phyloP scores from a whole-genome alignment of 176 grass and related monocot species.

The Cymbopogon citratus region DNA sequence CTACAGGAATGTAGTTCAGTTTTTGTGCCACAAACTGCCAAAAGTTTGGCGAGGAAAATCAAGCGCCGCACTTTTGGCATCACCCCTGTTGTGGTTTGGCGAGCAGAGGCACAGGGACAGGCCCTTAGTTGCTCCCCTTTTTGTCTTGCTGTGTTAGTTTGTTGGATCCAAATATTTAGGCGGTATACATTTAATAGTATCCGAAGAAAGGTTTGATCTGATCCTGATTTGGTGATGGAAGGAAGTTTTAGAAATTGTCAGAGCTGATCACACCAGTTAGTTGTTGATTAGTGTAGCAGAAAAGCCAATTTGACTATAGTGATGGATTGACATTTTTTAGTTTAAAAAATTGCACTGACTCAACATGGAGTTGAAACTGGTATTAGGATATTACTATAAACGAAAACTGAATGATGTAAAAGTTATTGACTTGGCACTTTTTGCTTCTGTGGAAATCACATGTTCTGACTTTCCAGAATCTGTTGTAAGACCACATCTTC shows the following conservation, averaged over 20 bases:
- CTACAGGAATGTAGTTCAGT: too few species aligned
- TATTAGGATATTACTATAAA: constrained; percentile 1
- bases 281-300: background rate
- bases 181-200: background rate
- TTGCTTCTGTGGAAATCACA: background rate
- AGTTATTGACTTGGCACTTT: too few species aligned
- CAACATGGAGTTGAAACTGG: background rate
- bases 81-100: too few species aligned
- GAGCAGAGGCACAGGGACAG: too few species aligned
- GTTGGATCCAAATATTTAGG: background rate
- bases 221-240: background rate
- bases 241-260: background rate
- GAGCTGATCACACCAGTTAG: background rate
- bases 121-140: too few species aligned
- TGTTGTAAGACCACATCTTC: too few species aligned
- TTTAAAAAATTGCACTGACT: background rate
- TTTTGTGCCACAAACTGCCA: too few species aligned
- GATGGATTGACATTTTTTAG: background rate
- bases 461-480: background rate
- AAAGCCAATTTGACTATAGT: background rate
- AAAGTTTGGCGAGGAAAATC: too few species aligned
- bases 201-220: background rate
- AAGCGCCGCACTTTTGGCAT: too few species aligned
- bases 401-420: too few species aligned
- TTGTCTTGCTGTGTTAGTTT: background rate